phyloP scores from a whole-genome alignment of 169 alveolate genomes.

The Perkinsus marinus region DNA sequence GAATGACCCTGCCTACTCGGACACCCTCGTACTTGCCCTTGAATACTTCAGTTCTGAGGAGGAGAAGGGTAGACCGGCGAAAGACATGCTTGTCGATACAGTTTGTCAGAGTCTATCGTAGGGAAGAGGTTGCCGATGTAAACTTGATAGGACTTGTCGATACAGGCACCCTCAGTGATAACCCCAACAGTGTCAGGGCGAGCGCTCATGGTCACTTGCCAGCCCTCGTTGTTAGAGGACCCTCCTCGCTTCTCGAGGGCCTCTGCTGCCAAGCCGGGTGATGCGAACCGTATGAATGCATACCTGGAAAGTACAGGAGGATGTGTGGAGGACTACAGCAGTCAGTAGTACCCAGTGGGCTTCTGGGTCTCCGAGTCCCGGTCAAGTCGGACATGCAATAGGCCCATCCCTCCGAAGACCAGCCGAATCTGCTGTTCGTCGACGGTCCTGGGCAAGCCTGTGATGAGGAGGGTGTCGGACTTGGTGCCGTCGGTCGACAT shows the following conservation, averaged over 20 bases:
- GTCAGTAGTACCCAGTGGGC: not conserved
- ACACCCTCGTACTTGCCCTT: not conserved
- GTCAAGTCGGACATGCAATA: not conserved
- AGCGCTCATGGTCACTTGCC: not conserved
- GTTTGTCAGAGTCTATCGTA: not conserved
- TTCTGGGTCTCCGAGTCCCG: not conserved
- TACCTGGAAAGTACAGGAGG: not conserved
- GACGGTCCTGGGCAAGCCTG: not conserved
- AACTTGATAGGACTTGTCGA: not conserved
- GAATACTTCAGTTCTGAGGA: not conserved
- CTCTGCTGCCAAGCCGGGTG: not conserved
- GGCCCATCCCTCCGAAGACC: not conserved
- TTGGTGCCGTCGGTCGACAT: not conserved
- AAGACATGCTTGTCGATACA: not conserved
- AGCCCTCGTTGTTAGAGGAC: not conserved
- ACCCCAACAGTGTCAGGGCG: not conserved
- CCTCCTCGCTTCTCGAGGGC: not conserved
- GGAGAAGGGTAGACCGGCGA: not conserved
- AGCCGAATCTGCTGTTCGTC: not conserved
- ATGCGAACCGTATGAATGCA: not conserved
- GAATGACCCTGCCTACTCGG: not conserved
- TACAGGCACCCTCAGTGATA: not conserved
- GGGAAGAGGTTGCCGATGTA: not conserved
- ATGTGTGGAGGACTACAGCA: not conserved
- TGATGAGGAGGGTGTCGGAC: not conserved